Percentiles rank a stretch among this genome's conserved stretches.
Evolutionary conservation across 129 eudicot genomes (phyloP).

Genomic region (Gnaphalium uliginosum): DNA sequence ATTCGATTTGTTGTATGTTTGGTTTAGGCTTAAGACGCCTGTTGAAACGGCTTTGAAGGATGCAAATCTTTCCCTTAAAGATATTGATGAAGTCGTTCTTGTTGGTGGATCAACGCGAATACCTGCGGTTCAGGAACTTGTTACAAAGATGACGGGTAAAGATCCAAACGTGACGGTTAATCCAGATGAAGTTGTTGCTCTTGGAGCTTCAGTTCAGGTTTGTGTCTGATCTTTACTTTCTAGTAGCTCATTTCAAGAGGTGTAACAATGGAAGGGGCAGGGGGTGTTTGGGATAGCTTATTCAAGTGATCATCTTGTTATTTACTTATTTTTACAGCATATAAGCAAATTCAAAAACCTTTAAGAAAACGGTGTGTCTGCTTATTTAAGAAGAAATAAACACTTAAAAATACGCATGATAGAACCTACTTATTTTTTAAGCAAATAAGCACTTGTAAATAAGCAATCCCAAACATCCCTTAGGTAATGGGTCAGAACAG

Average conservation of each 20-base stretch:
- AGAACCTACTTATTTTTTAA: too few relatives aligned
- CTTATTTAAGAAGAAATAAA: too few relatives aligned
- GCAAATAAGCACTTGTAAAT: too few relatives aligned
- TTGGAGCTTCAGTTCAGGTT: slow-evolving; percentile 96
- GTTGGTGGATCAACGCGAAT: slow-evolving; percentile 94
- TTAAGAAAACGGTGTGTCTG: too few relatives aligned
- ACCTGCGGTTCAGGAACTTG: slow-evolving; percentile 90
- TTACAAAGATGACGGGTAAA: slow-evolving; percentile 71
- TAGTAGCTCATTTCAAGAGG: not conserved
- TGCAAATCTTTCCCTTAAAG: slow-evolving; percentile 73
- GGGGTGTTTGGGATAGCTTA: too few relatives aligned
- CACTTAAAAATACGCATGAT: too few relatives aligned
- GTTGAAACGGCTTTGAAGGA: slow-evolving; percentile 72
- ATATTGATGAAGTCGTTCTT: slow-evolving; percentile 81
- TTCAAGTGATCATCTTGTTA: too few relatives aligned
- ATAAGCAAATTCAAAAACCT: too few relatives aligned
- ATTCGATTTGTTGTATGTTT: slow-evolving; percentile 14
- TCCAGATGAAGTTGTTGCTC: slow-evolving; percentile 96
- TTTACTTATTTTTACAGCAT: too few relatives aligned
- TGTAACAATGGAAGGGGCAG: too few relatives aligned
- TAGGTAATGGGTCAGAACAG: too few relatives aligned
- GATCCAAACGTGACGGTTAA: slow-evolving; percentile 83
- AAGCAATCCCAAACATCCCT: too few relatives aligned
- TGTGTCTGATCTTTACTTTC: not conserved
- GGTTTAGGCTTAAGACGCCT: slow-evolving; percentile 68